Evolutionary conservation across 345 rosid genomes (phyloP), one percentile per base, ranked within the genome.

Genomic region (Brassica nigra): DNA sequence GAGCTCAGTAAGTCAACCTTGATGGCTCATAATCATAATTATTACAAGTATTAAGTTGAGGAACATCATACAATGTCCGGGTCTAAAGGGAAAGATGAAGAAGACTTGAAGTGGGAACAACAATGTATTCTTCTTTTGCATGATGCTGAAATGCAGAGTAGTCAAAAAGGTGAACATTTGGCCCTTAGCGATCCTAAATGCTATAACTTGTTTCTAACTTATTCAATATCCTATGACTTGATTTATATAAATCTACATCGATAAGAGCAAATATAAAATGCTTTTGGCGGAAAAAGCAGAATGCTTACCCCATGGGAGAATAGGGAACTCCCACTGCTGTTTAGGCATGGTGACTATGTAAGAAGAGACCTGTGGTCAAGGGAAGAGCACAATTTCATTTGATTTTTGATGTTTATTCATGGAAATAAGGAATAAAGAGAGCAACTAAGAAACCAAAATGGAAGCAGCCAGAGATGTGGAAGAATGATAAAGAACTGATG

Each of bases 251-350:
- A 49, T 27, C 8, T 16, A 23, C 73, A 66, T 4, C 30, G 78
- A 28, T 7, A 14, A 52, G 15, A 47, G 20, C 30, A 27, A 57
- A 7, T 62, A 10, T n/a, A n/a, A 14, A 20, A 23, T 9, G 44
- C 28, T 11, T 54, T 39, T 28, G 29, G 58, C 39, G 44, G 49
- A 71, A 54, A 20, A 30, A 59, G 71, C 49, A 57, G 47, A 64
- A 84, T 79, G 49, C 87, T 85, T 88, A 92, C 98, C 92, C 96
- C 96, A 90, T 31, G 89, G 83, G 78, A 92, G 90, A 80, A 90
- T 61, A 62, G 97, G 97, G 77, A 94, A 94, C 69, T 92, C 92
- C 87, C 85, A 85, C 52, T 73, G 87, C 72, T 88, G 94, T 78
- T 80, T 88, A 55, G 96, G 93, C 42, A 88, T 90, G 0, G 94